A percentile compares a stretch with the other conserved stretches of the same genome.
Conservation (phyloP, 495 filamentous ascomycete genomes). For the Aspergillus leporis region DNA sequence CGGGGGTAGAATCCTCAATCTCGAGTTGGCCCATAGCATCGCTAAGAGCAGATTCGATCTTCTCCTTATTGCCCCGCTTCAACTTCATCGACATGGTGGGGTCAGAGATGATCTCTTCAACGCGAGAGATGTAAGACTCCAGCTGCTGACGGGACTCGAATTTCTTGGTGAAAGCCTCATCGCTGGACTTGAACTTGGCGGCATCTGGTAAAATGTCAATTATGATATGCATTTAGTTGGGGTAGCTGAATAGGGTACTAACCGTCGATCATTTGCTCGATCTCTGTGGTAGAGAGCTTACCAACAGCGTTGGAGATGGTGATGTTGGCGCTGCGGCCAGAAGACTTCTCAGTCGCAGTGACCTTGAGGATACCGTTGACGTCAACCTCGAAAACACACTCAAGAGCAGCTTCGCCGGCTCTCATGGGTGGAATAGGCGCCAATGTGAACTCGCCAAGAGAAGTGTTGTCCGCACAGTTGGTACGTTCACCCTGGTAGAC, state of each 20-base stretch:
- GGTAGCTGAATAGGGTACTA: conserved; percentile 28
- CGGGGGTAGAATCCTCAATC: conserved; percentile 82
- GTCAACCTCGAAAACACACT: conserved; percentile 99
- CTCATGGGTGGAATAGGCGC: conserved; percentile 97
- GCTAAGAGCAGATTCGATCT: conserved; percentile 91
- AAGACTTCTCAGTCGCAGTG: conserved; percentile 98
- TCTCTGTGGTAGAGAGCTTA: conserved; percentile 92
- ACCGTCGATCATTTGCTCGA: conserved; percentile 96
- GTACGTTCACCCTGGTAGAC: conserved; percentile 99
- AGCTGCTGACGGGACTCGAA: conserved; percentile 99
- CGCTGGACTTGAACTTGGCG: conserved; percentile 96
- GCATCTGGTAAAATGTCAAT: conserved; percentile 59
- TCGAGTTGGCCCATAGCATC: conserved; percentile 87
- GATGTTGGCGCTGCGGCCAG: conserved; percentile 97
- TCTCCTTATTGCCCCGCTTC: conserved; percentile 98
- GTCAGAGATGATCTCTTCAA: conserved; percentile 98
- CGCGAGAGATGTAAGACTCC: conserved; percentile 97
- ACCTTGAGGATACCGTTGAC: conserved; percentile 99
- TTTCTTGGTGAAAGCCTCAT: conserved; percentile 98
- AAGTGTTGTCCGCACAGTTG: conserved; percentile 99
- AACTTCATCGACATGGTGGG: conserved; percentile 94
- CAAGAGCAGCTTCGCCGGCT: conserved; percentile 95
- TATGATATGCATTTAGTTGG: not conserved
- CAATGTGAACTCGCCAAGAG: conserved; percentile 96
- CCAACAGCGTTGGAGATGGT: conserved; percentile 99